Conservation (phyloP, 1,139 yeast genomes). For the Sugiyamaella japonica region DNA sequence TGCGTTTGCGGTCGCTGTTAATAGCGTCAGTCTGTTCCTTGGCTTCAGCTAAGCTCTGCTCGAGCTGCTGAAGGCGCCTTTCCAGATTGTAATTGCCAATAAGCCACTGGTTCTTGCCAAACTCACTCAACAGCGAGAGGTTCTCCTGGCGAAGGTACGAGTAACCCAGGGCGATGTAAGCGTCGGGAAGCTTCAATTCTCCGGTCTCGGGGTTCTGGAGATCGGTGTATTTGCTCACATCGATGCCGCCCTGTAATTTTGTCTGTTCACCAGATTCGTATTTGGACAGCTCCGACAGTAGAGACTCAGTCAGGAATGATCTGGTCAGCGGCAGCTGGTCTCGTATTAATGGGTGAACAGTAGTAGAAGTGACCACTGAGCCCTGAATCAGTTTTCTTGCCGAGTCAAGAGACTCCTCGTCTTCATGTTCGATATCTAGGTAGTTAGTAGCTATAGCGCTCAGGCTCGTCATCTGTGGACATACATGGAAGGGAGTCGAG, state of each 20-base stretch:
- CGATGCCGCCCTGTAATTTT: constrained; percentile 36
- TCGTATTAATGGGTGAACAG: constrained; percentile 14
- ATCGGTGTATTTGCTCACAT: constrained; percentile 32
- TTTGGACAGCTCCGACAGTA: constrained; percentile 30
- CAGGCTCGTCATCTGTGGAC: constrained; percentile 10
- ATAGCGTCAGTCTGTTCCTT: constrained; percentile 29
- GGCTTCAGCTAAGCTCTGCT: constrained; percentile 26
- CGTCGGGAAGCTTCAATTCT: constrained; percentile 27
- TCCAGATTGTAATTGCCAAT: constrained; percentile 37
- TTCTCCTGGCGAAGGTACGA: constrained; percentile 35
- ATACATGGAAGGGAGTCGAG: constrained; percentile 32
- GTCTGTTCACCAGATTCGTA: constrained; percentile 33
- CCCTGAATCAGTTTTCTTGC: constrained; percentile 26
- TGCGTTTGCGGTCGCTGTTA: constrained; percentile 29
- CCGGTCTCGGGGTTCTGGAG: constrained; percentile 22
- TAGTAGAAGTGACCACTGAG: constrained; percentile 5
- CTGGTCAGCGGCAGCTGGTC: constrained; percentile 14
- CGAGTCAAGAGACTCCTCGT: constrained; percentile 25
- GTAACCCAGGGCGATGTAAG: constrained; percentile 36
- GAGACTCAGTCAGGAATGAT: constrained; percentile 22
- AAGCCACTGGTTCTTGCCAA: constrained; percentile 41
- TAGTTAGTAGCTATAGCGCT: background rate
- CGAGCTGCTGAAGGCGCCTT: constrained; percentile 29
- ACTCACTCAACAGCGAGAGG: constrained; percentile 31
- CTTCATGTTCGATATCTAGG: constrained; percentile 29